Percentiles rank a stretch among this genome's conserved stretches.
These are phyloP conservation scores for Aspergillus sp. DNA, from an alignment of 2,329 filamentous ascomycete genomes.

Conservation along the genomic window DNA sequence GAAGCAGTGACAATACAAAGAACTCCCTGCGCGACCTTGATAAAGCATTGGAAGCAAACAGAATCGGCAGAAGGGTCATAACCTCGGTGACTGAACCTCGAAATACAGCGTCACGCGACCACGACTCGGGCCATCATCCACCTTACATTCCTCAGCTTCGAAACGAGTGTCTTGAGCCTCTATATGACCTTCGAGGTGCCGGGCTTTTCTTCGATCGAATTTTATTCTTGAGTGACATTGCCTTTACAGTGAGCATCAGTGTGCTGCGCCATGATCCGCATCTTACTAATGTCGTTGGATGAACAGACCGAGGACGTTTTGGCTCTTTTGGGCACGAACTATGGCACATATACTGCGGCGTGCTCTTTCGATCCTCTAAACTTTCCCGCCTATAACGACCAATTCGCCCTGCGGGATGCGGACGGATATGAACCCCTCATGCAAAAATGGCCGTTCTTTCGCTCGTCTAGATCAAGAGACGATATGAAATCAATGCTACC, in stretches of 20 bases:
- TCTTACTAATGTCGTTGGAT: constrained; percentile 17
- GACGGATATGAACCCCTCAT: constrained; percentile 67
- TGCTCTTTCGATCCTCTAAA: constrained; percentile 73
- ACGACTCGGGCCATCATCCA: constrained; percentile 62
- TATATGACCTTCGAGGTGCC: constrained; percentile 56
- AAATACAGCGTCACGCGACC: constrained; percentile 57
- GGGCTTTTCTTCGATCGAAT: constrained; percentile 63
- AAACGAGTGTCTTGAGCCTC: constrained; percentile 65
- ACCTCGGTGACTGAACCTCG: constrained; percentile 63
- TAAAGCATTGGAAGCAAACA: constrained; percentile 54
- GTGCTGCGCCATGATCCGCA: neutral
- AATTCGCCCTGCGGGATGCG: constrained; percentile 71
- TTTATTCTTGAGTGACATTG: constrained; percentile 60
- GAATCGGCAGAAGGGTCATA: constrained; percentile 60
- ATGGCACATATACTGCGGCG: constrained; percentile 65
- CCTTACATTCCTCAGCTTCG: constrained; percentile 69
- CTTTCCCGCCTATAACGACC: constrained; percentile 72
- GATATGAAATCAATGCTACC: constrained; percentile 59
- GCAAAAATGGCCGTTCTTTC: constrained; percentile 67
- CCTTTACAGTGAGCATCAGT: constrained; percentile 43
- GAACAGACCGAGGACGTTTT: constrained; percentile 55
- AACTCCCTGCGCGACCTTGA: constrained; percentile 63
- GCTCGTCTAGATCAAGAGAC: constrained; percentile 51
- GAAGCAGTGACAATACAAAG: constrained; percentile 72
- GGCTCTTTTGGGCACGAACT: constrained; percentile 63